Base-by-base conservation (phyloP, 2,329 filamentous ascomycete genomes). In the Phialocephala sp. region DNA sequence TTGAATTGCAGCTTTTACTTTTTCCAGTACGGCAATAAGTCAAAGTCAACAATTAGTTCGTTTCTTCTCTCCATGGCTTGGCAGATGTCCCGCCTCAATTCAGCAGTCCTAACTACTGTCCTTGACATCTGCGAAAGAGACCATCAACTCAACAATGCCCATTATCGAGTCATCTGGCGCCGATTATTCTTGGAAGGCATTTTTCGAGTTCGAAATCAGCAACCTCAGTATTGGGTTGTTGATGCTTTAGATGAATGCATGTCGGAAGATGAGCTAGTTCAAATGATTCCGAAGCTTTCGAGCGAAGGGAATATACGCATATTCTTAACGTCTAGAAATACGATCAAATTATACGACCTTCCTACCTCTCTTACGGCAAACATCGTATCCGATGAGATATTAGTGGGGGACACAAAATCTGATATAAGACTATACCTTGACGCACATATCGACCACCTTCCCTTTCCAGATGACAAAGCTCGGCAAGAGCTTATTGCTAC, bases 221-320 rank as follows among this genome's bases (percentile, higher is more conserved):
- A n/a, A n/a, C 45, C 45, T 11, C 45, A 52, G n/a, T 52, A 52
- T 52, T 52, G 45, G 24, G 45, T 52, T 20, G n/a, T 52, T 52
- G 45, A 52, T n/a, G 45, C 45, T 11, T n/a, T 52, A 8, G 45
- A 52, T 14, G 45, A 52, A 52, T 52, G 45, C n/a, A 27, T 3
- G n/a, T 15, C 12, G 11, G 12, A 52, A 2, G 11, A 12, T 4
- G 45, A 20, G 45, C 45, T 52, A 8, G 37, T 41, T 12, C 37
- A 12, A 12, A 3, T 41, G 37, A 12, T 41, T 12, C 9, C 15
- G 3, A 4, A 41, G 11, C 2, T 18, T 18, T 41, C 37, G 11
- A 18, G 11, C 11, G 15, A 12, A 12, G 11, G 37, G 11, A 12
- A 41, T 12, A 18, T 41, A 18, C 37, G 37, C 15, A 41, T 41